Conservation (phyloP, 2,329 filamentous ascomycete genomes). For the Talaromyces albobiverticillius region DNA sequence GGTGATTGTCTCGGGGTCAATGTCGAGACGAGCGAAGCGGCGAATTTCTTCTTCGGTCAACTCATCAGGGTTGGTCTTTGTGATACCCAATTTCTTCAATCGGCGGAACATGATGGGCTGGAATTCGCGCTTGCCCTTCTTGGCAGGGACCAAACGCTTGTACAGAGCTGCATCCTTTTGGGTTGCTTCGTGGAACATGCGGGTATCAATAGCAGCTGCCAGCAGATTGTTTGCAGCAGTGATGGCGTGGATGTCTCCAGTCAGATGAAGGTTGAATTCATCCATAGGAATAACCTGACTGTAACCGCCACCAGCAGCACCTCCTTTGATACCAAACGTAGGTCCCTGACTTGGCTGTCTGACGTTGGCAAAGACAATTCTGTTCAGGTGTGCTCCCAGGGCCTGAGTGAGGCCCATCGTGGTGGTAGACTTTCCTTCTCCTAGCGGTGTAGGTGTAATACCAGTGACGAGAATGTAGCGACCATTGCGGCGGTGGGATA, state of each 20-base stretch:
- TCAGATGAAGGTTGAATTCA: slow-evolving; percentile 97
- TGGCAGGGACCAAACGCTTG: slow-evolving; percentile 79
- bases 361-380: slow-evolving; percentile 92
- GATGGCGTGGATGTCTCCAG: slow-evolving; percentile 96
- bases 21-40: slow-evolving; percentile 89
- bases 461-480: slow-evolving; percentile 91
- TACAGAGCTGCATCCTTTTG: slow-evolving; percentile 89
- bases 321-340: slow-evolving; percentile 98
- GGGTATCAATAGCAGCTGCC: slow-evolving; percentile 92
- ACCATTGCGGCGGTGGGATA: slow-evolving; percentile 83
- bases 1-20: slow-evolving; percentile 94
- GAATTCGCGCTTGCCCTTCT: slow-evolving; percentile 87
- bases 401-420: slow-evolving; percentile 95
- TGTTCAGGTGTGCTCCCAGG: slow-evolving; percentile 80
- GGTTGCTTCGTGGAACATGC: slow-evolving; percentile 96
- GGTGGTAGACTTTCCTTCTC: slow-evolving; percentile 97
- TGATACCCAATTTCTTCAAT: slow-evolving; percentile 91
- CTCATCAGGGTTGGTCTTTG: slow-evolving; percentile 89
- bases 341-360: slow-evolving; percentile 95
- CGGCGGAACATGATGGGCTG: slow-evolving; percentile 88
- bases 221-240: slow-evolving; percentile 96
- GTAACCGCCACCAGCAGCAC: slow-evolving; percentile 94
- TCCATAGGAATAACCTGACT: slow-evolving; percentile 99
- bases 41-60: slow-evolving; percentile 85
- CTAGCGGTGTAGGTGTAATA: slow-evolving; percentile 93